Evolutionary conservation across 192 early-diverging fungal genomes (phyloP).

Genomic region (Backusella macrospora): DNA sequence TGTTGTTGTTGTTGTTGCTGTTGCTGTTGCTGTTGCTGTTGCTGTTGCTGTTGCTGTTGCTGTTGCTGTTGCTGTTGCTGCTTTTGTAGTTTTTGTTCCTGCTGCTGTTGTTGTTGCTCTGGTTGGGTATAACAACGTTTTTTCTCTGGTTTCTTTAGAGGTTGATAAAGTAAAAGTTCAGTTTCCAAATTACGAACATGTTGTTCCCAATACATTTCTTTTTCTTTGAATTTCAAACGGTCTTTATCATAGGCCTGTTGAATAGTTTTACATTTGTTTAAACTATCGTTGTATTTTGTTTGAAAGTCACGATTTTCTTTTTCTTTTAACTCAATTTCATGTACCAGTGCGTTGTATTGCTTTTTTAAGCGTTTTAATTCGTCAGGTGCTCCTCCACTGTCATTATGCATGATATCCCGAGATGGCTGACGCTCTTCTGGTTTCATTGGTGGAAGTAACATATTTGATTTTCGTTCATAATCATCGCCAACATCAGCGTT

Average conservation of each 20-base stretch:
- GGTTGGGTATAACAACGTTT: background rate
- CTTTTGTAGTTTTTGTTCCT: background rate
- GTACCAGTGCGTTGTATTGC: slow-evolving; percentile 10
- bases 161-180: slow-evolving; percentile 7
- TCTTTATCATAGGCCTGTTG: slow-evolving; percentile 7
- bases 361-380: slow-evolving; percentile 13
- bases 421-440: slow-evolving; percentile 15
- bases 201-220: background rate
- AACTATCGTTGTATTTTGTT: slow-evolving; percentile 11
- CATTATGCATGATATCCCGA: slow-evolving; percentile 12
- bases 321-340: slow-evolving; percentile 7
- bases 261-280: background rate
- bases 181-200: slow-evolving; percentile 1
- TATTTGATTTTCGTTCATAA: background rate
- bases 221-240: background rate
- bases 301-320: slow-evolving; percentile 7
- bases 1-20: background rate
- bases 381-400: slow-evolving; percentile 4
- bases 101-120: background rate
- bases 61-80: background rate
- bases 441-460: slow-evolving; percentile 15
- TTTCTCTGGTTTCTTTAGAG: background rate
- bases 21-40: background rate
- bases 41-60: background rate
- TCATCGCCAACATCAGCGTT: background rate